Evolutionary conservation across 129 eudicot species (phyloP).

Genomic region (Daucus carota): DNA sequence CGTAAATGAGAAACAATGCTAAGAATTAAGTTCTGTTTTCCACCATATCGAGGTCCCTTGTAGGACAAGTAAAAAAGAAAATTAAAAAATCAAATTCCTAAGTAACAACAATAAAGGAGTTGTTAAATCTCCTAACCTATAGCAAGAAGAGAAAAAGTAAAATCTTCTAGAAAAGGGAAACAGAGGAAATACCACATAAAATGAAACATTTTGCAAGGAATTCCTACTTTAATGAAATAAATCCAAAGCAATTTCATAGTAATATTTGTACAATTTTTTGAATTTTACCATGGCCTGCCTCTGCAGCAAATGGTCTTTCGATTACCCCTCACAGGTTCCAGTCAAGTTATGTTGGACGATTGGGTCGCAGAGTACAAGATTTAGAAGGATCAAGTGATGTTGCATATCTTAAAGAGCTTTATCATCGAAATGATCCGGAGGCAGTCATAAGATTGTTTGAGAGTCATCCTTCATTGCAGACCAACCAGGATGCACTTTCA

Average conservation of each 20-base stretch:
- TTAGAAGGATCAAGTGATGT: constrained; percentile 43
- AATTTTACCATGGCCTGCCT: background rate
- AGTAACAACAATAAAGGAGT: background rate
- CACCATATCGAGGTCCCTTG: background rate
- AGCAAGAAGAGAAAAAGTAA: no score
- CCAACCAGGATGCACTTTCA: constrained; percentile 63
- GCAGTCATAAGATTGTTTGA: constrained; percentile 76
- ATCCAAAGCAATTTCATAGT: background rate
- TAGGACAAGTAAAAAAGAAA: background rate
- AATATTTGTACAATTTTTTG: background rate
- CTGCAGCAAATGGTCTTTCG: constrained; percentile 30
- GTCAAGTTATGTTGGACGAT: constrained; percentile 56
- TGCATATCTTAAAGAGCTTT: constrained; percentile 53
- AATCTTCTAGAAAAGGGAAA: background rate
- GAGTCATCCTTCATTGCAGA: constrained; percentile 68
- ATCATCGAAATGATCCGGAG: constrained; percentile 69
- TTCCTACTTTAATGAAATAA: background rate
- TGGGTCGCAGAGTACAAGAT: constrained; percentile 50
- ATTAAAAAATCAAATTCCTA: background rate
- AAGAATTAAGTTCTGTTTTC: background rate
- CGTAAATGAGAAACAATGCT: background rate
- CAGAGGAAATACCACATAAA: background rate
- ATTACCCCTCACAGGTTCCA: constrained; percentile 40
- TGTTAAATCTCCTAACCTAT: background rate
- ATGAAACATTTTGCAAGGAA: background rate